Conservation (phyloP, 2,329 filamentous ascomycete species). For the Piedraia hortae region DNA sequence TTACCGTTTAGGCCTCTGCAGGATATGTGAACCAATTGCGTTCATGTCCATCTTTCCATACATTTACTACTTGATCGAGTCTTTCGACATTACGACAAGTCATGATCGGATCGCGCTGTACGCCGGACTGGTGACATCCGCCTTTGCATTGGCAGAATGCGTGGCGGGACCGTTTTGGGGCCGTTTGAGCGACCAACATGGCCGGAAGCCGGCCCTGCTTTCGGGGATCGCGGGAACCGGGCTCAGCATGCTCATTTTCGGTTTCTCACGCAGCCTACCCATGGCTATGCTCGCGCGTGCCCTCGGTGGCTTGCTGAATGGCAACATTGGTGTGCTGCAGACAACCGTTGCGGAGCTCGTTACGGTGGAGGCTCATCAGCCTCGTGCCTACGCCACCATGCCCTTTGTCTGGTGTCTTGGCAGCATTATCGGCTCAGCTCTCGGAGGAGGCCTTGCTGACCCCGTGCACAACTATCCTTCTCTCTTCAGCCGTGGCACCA, state of each 20-base stretch:
- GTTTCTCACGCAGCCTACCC: conserved; percentile 58
- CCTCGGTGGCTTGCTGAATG: conserved; percentile 73
- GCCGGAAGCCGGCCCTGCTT: conserved; percentile 74
- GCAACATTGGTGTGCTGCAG: conserved; percentile 85
- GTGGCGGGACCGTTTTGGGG: conserved; percentile 84
- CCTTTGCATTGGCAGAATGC: conserved; percentile 90
- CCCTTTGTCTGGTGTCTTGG: conserved; percentile 94
- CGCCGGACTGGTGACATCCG: conserved; percentile 83
- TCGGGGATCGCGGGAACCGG: conserved; percentile 77
- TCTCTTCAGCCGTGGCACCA: conserved; percentile 40
- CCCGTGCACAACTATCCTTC: conserved; percentile 60
- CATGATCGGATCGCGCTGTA: conserved; percentile 66
- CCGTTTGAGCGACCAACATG: conserved; percentile 66
- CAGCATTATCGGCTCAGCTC: conserved; percentile 75
- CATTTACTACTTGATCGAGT: conserved; percentile 89
- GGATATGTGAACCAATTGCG: conserved; percentile 93
- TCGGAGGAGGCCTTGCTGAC: conserved; percentile 69
- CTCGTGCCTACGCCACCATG: conserved; percentile 90
- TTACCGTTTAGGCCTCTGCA: conserved; percentile 28
- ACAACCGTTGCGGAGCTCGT: conserved; percentile 88
- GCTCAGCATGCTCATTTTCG: conserved; percentile 75
- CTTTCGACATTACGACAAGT: conserved; percentile 61
- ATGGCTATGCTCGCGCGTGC: conserved; percentile 69
- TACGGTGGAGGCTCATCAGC: conserved; percentile 77
- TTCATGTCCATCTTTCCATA: conserved; percentile 99